phyloP scores from a whole-genome alignment of 2,329 filamentous ascomycete genomes.

The Hymenoscyphus repandus region DNA sequence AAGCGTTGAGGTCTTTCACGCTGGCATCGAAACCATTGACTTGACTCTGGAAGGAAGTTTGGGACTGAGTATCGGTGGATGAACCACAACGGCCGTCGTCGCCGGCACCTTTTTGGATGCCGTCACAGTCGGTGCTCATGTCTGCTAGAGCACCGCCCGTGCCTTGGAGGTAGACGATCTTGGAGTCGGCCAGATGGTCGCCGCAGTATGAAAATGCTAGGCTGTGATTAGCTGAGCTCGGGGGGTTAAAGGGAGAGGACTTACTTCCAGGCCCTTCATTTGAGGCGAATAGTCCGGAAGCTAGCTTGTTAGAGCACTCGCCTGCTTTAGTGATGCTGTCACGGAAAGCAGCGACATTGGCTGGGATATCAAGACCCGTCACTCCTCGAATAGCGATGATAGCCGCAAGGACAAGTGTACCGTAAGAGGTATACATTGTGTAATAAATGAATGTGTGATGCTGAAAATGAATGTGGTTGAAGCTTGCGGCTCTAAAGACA shows the following conservation, averaged over 20 bases:
- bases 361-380: conserved; percentile 31
- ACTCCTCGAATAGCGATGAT: background rate
- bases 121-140: conserved; percentile 57
- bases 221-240: background rate
- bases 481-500: no score
- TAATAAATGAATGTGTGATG: no score
- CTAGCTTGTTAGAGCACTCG: conserved; percentile 35
- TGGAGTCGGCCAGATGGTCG: conserved; percentile 35
- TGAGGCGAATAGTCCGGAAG: conserved; percentile 38
- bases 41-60: conserved; percentile 43
- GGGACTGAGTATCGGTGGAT: conserved; percentile 39
- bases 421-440: background rate
- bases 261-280: conserved; percentile 35
- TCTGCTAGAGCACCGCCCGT: conserved; percentile 39
- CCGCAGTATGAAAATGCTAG: conserved; percentile 40
- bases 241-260: conserved; percentile 5
- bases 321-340: conserved; percentile 35
- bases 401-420: background rate
- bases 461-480: no score
- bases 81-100: conserved; percentile 42
- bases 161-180: conserved; percentile 45
- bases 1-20: conserved; percentile 44
- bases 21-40: conserved; percentile 35
- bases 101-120: conserved; percentile 37
- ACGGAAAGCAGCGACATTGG: conserved; percentile 39